Evolutionary conservation across 2,329 filamentous ascomycete species (phyloP).

Genomic region (Bipolaris oryzae): DNA sequence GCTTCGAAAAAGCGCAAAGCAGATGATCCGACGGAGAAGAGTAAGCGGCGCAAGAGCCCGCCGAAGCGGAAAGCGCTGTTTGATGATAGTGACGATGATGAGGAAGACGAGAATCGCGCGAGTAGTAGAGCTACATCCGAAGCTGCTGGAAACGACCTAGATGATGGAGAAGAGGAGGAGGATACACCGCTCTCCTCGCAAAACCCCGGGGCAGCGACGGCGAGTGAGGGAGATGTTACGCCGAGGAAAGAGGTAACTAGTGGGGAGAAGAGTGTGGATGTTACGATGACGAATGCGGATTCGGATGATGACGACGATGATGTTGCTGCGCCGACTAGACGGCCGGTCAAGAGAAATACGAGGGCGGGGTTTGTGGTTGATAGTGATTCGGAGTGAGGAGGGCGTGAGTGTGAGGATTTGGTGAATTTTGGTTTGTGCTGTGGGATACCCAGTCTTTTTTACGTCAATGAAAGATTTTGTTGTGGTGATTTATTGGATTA

Average conservation of each 20-base stretch:
- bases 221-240: slow-evolving; percentile 21
- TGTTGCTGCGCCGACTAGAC: slow-evolving; percentile 43
- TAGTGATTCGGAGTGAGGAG: slow-evolving; percentile 50
- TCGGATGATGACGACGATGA: slow-evolving; percentile 50
- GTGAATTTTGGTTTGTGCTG: slow-evolving; percentile 17
- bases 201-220: slow-evolving; percentile 23
- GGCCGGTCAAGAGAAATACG: slow-evolving; percentile 44
- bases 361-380: slow-evolving; percentile 54
- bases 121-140: slow-evolving; percentile 40
- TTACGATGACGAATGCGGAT: slow-evolving; percentile 34
- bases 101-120: slow-evolving; percentile 17
- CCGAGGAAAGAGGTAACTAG: slow-evolving; percentile 9
- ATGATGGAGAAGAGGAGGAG: slow-evolving; percentile 21
- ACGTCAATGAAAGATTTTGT: too few relatives aligned
- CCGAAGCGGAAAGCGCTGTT: slow-evolving; percentile 39
- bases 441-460: slow-evolving; percentile 30
- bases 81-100: slow-evolving; percentile 39
- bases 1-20: slow-evolving; percentile 46
- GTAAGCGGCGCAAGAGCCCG: slow-evolving; percentile 43
- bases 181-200: slow-evolving; percentile 51
- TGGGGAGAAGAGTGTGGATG: slow-evolving; percentile 23
- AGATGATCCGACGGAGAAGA: slow-evolving; percentile 24
- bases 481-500: too few relatives aligned
- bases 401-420: slow-evolving; percentile 29
- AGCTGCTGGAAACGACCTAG: slow-evolving; percentile 22